A percentile compares a stretch with the other conserved stretches of the same genome.
These are phyloP conservation scores for Artomyces pyxidatus DNA, from an alignment of 768 basidiomycete species.

Conservation along the genomic window DNA sequence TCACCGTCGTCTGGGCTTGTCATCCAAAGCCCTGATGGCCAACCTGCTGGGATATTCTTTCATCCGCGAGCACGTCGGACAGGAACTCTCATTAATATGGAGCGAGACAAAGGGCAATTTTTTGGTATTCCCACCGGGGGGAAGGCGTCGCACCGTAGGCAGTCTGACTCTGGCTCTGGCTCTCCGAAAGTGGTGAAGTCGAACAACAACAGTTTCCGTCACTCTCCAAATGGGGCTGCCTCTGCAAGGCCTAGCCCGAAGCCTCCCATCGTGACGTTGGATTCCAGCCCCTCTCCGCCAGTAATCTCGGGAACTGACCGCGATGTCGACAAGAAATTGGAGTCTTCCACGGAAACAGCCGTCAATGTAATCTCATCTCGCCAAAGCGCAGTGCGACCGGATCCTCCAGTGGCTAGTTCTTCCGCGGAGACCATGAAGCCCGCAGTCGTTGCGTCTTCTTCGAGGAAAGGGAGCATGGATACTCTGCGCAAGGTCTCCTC, in stretches of 20 bases:
- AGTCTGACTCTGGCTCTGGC: background rate
- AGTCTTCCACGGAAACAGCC: background rate
- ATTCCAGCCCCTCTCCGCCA: background rate
- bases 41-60: slow-evolving; percentile 94
- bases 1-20: slow-evolving; percentile 82
- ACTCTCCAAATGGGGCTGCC: background rate
- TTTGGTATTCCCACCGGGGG: background rate
- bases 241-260: background rate
- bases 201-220: no score
- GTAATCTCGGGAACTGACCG: background rate
- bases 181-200: background rate
- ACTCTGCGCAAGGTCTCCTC: background rate
- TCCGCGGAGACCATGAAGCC: background rate
- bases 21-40: slow-evolving; percentile 88
- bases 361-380: background rate
- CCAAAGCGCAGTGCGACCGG: background rate
- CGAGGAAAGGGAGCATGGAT: background rate
- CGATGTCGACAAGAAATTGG: background rate
- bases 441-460: background rate
- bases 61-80: slow-evolving; percentile 45
- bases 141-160: background rate
- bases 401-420: background rate
- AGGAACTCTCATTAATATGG: slow-evolving; percentile 6
- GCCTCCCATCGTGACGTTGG: background rate
- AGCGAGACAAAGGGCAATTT: slow-evolving; percentile 2